Evolutionary conservation across 2,329 filamentous ascomycete species (phyloP).

Genomic region (Shiraia sp.): DNA sequence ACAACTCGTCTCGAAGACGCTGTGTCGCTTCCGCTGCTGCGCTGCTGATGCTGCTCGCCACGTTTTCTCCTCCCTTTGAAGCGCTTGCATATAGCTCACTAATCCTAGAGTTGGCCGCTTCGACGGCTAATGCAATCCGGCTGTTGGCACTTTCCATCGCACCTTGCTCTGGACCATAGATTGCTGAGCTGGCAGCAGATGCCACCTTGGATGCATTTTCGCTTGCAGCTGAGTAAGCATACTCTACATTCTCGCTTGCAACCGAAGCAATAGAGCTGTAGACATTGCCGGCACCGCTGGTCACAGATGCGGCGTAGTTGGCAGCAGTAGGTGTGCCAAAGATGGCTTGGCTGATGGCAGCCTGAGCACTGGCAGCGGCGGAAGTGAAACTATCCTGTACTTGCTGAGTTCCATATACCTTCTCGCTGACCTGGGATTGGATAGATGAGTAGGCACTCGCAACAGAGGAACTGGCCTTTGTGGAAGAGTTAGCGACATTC

Average conservation of each 20-base stretch:
- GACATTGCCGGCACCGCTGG: constrained; percentile 47
- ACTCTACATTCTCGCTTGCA: constrained; percentile 31
- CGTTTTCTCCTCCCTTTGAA: constrained; percentile 49
- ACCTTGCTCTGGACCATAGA: constrained; percentile 54
- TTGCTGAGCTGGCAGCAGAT: constrained; percentile 47
- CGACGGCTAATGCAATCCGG: constrained; percentile 47
- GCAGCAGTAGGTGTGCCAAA: constrained; percentile 59
- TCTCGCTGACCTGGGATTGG: constrained; percentile 55
- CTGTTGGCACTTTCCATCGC: constrained; percentile 52
- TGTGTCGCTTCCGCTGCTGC: constrained; percentile 46
- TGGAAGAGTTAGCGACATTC: too few species aligned
- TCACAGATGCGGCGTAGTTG: constrained; percentile 48
- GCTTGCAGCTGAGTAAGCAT: constrained; percentile 51
- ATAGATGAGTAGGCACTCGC: constrained; percentile 57
- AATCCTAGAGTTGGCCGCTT: constrained; percentile 50
- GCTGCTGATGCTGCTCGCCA: constrained; percentile 50
- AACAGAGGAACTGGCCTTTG: constrained; percentile 54
- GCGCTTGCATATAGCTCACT: constrained; percentile 44
- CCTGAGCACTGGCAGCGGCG: constrained; percentile 59
- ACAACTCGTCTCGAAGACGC: constrained; percentile 59
- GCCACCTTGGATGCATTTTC: constrained; percentile 43
- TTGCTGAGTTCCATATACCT: constrained; percentile 59
- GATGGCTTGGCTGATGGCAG: constrained; percentile 59
- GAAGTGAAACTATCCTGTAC: constrained; percentile 58
- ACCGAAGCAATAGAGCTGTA: constrained; percentile 20